Evolutionary conservation across 2,329 filamentous ascomycete species (phyloP), one percentile per base, ranked within the genome.

Genomic region (Claviceps lovelessii): DNA sequence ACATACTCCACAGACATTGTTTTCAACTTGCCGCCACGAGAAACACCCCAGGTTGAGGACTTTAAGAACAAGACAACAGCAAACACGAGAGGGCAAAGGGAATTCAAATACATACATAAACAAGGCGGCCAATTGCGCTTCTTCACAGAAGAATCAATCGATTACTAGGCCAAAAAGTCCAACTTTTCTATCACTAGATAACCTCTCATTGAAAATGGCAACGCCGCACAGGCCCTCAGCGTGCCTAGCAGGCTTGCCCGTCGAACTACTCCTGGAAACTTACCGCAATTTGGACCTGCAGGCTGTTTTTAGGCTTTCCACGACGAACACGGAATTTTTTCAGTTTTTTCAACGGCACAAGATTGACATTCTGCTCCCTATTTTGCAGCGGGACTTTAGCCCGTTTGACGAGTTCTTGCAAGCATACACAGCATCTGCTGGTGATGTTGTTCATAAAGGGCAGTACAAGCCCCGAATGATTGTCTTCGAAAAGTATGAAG

Each of bases 231-330:
- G 54, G 44, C 58, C 57, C 47, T 23, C 52, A 2, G 57, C 58
- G 29, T 57, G 55, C 44, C 59, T 72, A 23, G 57, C 64, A 49
- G 60, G 59, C 47, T 56, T 74, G 49, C 76, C 77, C 0, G 64
- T 70, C 3, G 77, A 80, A 60, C 69, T 77, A 19, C 61, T 77
- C 3, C 62, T 78, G 11, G 71, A 76, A 23, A 72, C 79, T 29
- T 75, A 75, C 59, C 70, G 71, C 35, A 58, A 71, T 19, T 64
- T 79, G 52, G 69, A 75, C 54, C 56, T 76, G 1, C 59, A 64
- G 2, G 71, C 70, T 29, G 66, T 74, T 41, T 70, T 68, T 52
- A 66, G 65, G 37, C 65, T 75, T 37, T 71, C 65, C n/a, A 59
- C 63, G 15, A 61, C 65, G 3, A 73, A 68, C 58, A 68, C 65